Percentiles rank a stretch among this genome's conserved stretches.
Evolutionary conservation across 2,329 filamentous ascomycete species (phyloP).

Genomic region (Calonectria fujianensis): DNA sequence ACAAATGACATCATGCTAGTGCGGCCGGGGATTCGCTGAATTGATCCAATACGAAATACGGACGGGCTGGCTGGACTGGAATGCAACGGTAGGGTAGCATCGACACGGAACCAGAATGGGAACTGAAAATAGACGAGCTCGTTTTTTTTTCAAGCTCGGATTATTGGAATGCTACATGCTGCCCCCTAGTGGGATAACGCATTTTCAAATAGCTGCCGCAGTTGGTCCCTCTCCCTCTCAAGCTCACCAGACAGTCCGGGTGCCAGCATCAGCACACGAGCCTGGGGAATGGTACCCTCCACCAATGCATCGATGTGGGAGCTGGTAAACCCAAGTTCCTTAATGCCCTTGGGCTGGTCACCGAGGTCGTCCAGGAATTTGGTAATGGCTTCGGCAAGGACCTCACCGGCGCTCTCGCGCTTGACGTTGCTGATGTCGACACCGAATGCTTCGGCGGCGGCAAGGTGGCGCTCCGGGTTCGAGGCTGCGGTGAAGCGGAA

Average conservation of each 20-base stretch:
- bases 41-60: background rate
- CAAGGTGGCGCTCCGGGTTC: slow-evolving; percentile 93
- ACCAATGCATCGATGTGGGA: slow-evolving; percentile 89
- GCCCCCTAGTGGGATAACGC: slow-evolving; percentile 64
- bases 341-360: slow-evolving; percentile 92
- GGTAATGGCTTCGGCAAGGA: slow-evolving; percentile 87
- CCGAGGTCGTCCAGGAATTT: slow-evolving; percentile 89
- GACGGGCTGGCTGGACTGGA: background rate
- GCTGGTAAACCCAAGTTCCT: slow-evolving; percentile 85
- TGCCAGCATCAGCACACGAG: slow-evolving; percentile 91
- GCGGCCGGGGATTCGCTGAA: background rate
- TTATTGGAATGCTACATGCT: background rate
- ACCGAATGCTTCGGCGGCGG: slow-evolving; percentile 92
- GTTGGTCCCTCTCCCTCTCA: slow-evolving; percentile 81
- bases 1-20: slow-evolving; percentile 1
- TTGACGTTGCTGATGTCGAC: slow-evolving; percentile 93
- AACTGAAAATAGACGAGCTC: background rate
- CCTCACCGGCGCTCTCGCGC: slow-evolving; percentile 90
- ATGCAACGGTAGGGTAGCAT: slow-evolving; percentile 1
- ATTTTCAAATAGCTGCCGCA: slow-evolving; percentile 81
- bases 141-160: background rate
- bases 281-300: slow-evolving; percentile 95
- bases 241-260: slow-evolving; percentile 85
- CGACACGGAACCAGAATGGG: background rate
- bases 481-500: slow-evolving; percentile 94